These are phyloP conservation scores for Hortaea werneckii DNA, from an alignment of 2,329 filamentous ascomycete species.

Conservation along the genomic window DNA sequence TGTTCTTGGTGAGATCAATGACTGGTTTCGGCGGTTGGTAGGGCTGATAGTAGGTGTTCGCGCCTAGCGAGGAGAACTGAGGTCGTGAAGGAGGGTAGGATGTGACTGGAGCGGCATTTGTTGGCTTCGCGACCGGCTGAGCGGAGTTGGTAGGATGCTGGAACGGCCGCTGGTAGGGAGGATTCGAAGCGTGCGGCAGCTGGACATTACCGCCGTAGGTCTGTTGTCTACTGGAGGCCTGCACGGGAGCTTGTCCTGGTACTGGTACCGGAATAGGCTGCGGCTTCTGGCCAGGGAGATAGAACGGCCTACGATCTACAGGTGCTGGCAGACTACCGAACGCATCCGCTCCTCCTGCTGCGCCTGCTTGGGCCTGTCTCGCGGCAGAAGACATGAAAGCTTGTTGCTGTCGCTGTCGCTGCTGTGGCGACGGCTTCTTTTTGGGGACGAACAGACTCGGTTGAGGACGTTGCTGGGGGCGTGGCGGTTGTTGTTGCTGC, in stretches of 20 bases:
- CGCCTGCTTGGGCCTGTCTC: neutral
- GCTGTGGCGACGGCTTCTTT: conserved; percentile 5
- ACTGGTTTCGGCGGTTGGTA: conserved; percentile 25
- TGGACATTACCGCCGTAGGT: conserved; percentile 27
- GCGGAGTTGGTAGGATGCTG: conserved; percentile 12
- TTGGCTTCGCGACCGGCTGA: conserved; percentile 34
- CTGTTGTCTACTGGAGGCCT: neutral
- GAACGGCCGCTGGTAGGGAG: conserved; percentile 9
- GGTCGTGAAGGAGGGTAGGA: conserved; percentile 43
- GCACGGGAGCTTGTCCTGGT: neutral
- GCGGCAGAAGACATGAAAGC: conserved; percentile 3
- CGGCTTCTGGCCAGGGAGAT: conserved; percentile 15
- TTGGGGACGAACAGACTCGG: conserved; percentile 18
- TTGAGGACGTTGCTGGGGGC: too few relatives aligned
- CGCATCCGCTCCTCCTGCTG: neutral
- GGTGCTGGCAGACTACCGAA: neutral
- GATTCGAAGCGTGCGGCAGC: conserved; percentile 12
- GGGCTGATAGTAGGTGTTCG: conserved; percentile 31
- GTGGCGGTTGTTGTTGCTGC: neutral
- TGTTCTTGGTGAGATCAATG: conserved; percentile 38
- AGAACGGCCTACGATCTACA: conserved; percentile 10
- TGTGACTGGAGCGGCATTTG: conserved; percentile 35
- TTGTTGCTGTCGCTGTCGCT: conserved; percentile 1
- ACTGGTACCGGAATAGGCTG: neutral
- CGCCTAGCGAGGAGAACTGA: conserved; percentile 42